Evolutionary conservation across 176 grass and related monocot genomes (phyloP), one percentile per base, ranked within the genome.

Genomic region (Ensete ventricosum): DNA sequence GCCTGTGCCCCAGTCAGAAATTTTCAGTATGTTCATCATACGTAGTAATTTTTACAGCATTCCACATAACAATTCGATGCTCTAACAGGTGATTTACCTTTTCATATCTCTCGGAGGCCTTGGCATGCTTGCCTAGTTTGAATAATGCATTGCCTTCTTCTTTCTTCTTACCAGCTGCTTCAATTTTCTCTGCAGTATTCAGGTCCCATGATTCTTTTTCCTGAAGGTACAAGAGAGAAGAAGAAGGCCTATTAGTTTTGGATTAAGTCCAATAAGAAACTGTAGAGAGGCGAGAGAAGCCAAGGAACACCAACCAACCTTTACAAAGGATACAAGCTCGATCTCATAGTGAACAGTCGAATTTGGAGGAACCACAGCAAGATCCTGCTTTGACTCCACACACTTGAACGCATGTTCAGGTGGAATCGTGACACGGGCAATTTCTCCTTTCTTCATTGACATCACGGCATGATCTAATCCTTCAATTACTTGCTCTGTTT

Each of bases 201-300:
- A 96, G 64, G 43, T 91, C 85, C 92, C 92, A 96, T 5, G 88
- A 96, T 21, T 96, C 86, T 74, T 89, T 96, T 53, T 91, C 92
- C 88, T 96, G 52, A 11, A 48, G 9, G 9, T 3, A 19, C 11
- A 25, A 77, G 24, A 52, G 14, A 53, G 24, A 25, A 53, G 24
- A 25, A 53, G 11, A 9, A 14, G 9, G 1, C 24, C 52, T 25
- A 53, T 53, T 55, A 59, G 11, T 14, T 53, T 1, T 25, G 10
- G 16, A 19, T 29, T 1, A 54, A 57, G 10, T 25, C 25, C 9
- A 58, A 48, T 3, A 75, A 14, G 1, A 19, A 14, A 9, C 13
- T 9, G 16, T 53, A 26, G n/a, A 74, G 24, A 29, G 10, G 13
- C n/a, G 0, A 59, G 13, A n/a, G 11, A 9, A 9, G 13, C 6